Evolutionary conservation across 2,329 filamentous ascomycete genomes (phyloP).

Genomic region (Aspergillus ustus): DNA sequence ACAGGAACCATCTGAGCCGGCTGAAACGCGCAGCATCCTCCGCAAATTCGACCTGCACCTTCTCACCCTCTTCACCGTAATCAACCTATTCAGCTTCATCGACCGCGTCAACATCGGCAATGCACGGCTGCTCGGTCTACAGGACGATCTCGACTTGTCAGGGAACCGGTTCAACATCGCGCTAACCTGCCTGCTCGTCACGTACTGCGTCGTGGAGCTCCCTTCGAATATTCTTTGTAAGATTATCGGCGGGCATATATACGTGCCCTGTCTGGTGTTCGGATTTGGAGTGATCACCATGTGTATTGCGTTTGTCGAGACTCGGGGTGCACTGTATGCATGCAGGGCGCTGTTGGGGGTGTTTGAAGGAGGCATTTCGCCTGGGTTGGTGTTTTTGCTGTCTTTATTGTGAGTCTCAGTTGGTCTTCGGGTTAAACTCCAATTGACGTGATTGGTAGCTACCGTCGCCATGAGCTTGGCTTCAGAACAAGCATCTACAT

Average conservation of each 20-base stretch:
- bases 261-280: conserved; percentile 7
- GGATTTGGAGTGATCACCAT: conserved; percentile 14
- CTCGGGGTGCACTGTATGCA: conserved; percentile 4
- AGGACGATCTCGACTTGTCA: conserved; percentile 30
- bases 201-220: conserved; percentile 12
- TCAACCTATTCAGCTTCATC: conserved; percentile 36
- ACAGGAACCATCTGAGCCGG: neutral
- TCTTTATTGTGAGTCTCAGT: conserved; percentile 3
- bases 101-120: conserved; percentile 45
- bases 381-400: conserved; percentile 11
- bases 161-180: conserved; percentile 41
- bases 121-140: conserved; percentile 37
- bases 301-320: conserved; percentile 9
- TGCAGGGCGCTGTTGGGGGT: conserved; percentile 11
- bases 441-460: neutral
- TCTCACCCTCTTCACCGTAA: conserved; percentile 36
- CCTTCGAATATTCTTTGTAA: conserved; percentile 17
- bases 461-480: conserved; percentile 18
- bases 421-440: neutral
- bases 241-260: conserved; percentile 9
- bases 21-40: conserved; percentile 27
- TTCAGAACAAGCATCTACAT: conserved; percentile 20
- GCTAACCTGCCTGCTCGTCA: conserved; percentile 6
- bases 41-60: conserved; percentile 40
- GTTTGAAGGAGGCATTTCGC: conserved; percentile 15